Evolutionary conservation across 495 filamentous ascomycete genomes (phyloP), one percentile per base, ranked within the genome.

Genomic region (Penicillium antarcticum): DNA sequence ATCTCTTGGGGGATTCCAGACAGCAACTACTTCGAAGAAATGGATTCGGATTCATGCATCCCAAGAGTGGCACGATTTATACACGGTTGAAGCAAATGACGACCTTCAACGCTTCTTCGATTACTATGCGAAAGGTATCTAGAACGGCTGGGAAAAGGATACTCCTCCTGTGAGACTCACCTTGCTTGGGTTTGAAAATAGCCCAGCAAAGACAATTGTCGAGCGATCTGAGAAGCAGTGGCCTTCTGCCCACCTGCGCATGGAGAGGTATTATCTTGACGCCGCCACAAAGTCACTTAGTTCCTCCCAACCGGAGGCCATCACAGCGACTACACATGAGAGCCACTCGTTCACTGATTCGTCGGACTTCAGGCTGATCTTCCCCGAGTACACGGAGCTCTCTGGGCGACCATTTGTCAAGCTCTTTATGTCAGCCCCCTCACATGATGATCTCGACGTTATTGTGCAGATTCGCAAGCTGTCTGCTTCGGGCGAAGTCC

Each of bases 51-150:
- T 60, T 31, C 62, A 66, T 40, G 29, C 51, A 0, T 46, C 41
- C 0, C 64, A 68, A 26, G 68, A 73, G 41, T 73, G 69, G 69
- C 61, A 59, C 32, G 70, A 74, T 34, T 38, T 71, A 0, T 72
- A 67, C 47, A 26, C 14, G 3, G 36, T 41, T 2, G 38, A 62
- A 21, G 45, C 45, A 0, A 49, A 31, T 8, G 53, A 66, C 9
- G 67, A 72, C 10, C 53, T 74, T 0, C 52, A 56, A 5, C 36
- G 42, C 0, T 74, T 67, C 55, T 71, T 60, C 45, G 69, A 69
- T 42, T 49, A 23, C 21, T 74, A 61, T 32, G 36, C 61, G 3
- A 69, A 69, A 26, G 67, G 58, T 13, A 57, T 65, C 9, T 9
- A 62, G 2, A 72, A 72, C 35, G 68, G 60, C 1, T 74, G 66